Base-by-base conservation (phyloP, 1,284 basidiomycete species). In the Phlebopus sp. region DNA sequence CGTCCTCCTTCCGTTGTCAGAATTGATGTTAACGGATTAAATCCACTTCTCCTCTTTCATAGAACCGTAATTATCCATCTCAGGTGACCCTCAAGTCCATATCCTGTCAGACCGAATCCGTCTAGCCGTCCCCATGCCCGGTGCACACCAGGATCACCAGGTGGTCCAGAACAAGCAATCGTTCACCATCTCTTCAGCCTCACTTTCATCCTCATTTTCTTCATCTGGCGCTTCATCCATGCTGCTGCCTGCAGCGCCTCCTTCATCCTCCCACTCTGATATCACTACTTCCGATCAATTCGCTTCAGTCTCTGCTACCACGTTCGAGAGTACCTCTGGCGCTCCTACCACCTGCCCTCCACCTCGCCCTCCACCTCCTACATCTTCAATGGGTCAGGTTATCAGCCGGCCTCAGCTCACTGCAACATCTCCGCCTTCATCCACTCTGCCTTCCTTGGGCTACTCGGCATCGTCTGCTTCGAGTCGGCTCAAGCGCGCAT, bases 401-500 rank as follows among this genome's bases (percentile, higher is more conserved):
- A 59, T 59, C 41, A 73, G 72, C 59, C 56, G 61, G 44, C 57
- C 60, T 48, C 59, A 68, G 59, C 66, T 69, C 39, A 25, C 50
- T 40, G 29, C 55, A 17, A 23, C 53, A 35, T 50, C 54, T 37
- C 62, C 64, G 17, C 59, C 66, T 11, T 58, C 67, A 46, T 68
- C 64, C 2, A 53, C 59, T 21, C 59, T 64, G 17, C 55, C 62
- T 30, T 48, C 62, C 37, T 50, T 60, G 34, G 56, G 53, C 21
- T 15, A 41, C 48, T 46, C 65, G 5, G 30, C 48, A 18, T 49
- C 59, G 13, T 54, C 69, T 36, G 68, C 76, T 25, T 77, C 80
- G 25, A 69, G 68, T 55, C 79, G 76, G 59, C 67, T 88, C 50
- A 82, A 79, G 57, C 82, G 83, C 47, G 83, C 78, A 15, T 82